Conservation (phyloP, 2,329 filamentous ascomycete species). For the Cordyceps militaris region DNA sequence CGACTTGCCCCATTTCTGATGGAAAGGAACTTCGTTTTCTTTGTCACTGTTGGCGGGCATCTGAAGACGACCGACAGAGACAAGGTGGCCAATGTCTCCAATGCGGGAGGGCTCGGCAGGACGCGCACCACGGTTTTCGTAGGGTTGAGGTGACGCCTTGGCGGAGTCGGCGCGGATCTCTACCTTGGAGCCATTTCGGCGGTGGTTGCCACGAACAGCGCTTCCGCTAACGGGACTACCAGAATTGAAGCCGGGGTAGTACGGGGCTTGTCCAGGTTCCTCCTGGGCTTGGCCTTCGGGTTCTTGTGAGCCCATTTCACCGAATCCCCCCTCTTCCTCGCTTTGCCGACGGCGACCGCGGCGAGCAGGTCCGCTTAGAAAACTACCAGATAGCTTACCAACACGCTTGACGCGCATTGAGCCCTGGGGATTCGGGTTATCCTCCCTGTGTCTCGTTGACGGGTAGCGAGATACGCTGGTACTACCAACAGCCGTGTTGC, state of each 20-base stretch:
- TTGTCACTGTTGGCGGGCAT: constrained; percentile 65
- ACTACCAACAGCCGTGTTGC: constrained; percentile 39
- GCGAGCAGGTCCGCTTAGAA: constrained; percentile 72
- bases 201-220: constrained; percentile 35
- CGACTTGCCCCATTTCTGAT: constrained; percentile 56
- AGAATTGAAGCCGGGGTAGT: constrained; percentile 39
- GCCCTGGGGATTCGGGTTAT: constrained; percentile 60
- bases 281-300: constrained; percentile 36
- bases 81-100: constrained; percentile 14
- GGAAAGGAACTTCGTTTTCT: constrained; percentile 73
- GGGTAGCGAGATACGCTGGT: constrained; percentile 48
- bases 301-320: constrained; percentile 8
- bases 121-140: neutral
- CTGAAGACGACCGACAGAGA: constrained; percentile 35
- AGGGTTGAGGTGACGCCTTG: constrained; percentile 23
- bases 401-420: constrained; percentile 73
- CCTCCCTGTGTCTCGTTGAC: constrained; percentile 47
- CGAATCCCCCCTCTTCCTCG: constrained; percentile 49
- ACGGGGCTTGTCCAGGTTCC: constrained; percentile 24
- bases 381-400: constrained; percentile 67
- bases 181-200: constrained; percentile 32
- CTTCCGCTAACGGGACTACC: constrained; percentile 51
- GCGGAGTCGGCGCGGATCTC: constrained; percentile 28
- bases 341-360: constrained; percentile 63
- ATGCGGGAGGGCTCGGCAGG: constrained; percentile 14